Base-by-base conservation (phyloP, 768 basidiomycete genomes). In the Xerocomus spinulosus region DNA sequence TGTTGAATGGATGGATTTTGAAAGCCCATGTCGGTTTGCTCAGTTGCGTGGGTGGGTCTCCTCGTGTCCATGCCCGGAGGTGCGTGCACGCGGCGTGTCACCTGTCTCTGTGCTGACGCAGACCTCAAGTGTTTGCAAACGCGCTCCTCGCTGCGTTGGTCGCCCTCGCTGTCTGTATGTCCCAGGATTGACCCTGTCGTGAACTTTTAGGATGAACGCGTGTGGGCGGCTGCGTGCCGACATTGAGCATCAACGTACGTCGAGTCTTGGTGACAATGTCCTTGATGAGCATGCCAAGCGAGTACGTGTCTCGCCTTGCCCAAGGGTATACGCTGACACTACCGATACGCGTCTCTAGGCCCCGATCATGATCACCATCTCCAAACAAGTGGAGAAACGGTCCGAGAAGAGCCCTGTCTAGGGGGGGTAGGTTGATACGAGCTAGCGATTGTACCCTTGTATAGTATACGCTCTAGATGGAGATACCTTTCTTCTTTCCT, bases 51-150 rank as follows among this genome's bases (percentile, higher is more conserved):
- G 59, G 36, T 58, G 15, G 40, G 48, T 20, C 25, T 61, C 4
- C 10, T 58, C 15, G 44, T 49, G 4, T n/a, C 20, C 29, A 55
- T 52, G 52, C 59, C 59, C 7, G 59, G 59, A 45, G 56, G 59
- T 46, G 38, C 46, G 55, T 26, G 18, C 20, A 12, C 10, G 28
- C 4, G 9, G 29, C 0, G 18, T 21, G 23, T 28, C 18, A 17
- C n/a, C n/a, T n/a, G n/a, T n/a, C n/a, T n/a, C n/a, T n/a, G n/a
- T n/a, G n/a, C n/a, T 20, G 28, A 18, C n/a, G 10, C 23, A 17
- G 13, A 20, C 36, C 9, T 3, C 21, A 60, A 28, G 59, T 61
- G 30, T 61, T 55, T 6, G 52, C 46, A n/a, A 60, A 60, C 21
- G 3, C 40, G 21, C 3, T 58, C 20, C 52, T 60, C 15, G 46